Evolutionary conservation across 257 asterid genomes (phyloP).

Genomic region (Oldenlandia corymbosa): DNA sequence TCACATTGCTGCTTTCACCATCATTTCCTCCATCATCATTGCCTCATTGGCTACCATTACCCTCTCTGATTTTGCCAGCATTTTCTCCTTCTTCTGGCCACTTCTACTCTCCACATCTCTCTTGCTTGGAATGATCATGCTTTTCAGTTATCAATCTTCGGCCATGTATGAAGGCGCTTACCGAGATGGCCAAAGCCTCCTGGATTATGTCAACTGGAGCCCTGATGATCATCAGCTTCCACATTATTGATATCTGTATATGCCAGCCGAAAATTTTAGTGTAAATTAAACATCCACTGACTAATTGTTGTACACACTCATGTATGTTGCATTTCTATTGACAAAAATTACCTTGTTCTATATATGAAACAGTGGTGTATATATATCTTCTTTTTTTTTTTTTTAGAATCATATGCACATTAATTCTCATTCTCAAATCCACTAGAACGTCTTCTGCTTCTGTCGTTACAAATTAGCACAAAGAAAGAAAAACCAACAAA

Average conservation of each 20-base stretch:
- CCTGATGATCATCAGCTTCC: slow-evolving; percentile 29
- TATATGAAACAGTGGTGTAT: no score
- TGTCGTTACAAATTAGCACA: neutral
- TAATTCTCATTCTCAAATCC: neutral
- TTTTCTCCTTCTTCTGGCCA: slow-evolving; percentile 51
- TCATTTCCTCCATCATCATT: slow-evolving; percentile 23
- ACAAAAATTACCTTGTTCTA: no score
- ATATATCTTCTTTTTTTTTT: no score
- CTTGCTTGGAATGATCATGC: slow-evolving; percentile 30
- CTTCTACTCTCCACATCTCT: slow-evolving; percentile 48
- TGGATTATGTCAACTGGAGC: slow-evolving; percentile 36
- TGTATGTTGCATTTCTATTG: neutral
- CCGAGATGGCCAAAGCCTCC: slow-evolving; percentile 29
- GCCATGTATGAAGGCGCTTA: slow-evolving; percentile 20
- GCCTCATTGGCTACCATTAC: slow-evolving; percentile 19
- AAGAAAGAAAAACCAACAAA: neutral
- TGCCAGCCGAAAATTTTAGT: no score
- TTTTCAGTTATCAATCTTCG: slow-evolving; percentile 34
- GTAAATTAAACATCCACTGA: no score
- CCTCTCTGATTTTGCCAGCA: slow-evolving; percentile 22
- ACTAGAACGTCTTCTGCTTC: neutral
- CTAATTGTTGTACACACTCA: no score
- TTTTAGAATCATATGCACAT: no score
- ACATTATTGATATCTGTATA: slow-evolving; percentile 15
- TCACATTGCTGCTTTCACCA: slow-evolving; percentile 22